These are phyloP conservation scores for Saccharomyces hybrid DNA, from an alignment of 1,139 yeast genomes.

Conservation along the genomic window DNA sequence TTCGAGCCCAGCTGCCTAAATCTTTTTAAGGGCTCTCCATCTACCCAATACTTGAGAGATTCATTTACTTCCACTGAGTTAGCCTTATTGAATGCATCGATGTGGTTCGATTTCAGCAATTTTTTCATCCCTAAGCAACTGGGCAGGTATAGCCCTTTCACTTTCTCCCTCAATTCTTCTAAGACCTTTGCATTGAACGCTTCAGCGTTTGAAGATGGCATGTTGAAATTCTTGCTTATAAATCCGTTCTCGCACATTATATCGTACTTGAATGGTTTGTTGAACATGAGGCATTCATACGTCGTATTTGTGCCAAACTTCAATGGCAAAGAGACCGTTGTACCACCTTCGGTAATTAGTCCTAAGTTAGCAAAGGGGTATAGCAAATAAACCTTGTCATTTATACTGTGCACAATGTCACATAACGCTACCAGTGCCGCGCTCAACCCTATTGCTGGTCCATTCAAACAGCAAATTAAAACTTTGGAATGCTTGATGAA, in stretches of 20 bases:
- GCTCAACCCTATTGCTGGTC: constrained; percentile 79
- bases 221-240: constrained; percentile 48
- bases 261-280: constrained; percentile 58
- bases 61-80: constrained; percentile 59
- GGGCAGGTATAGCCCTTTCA: constrained; percentile 47
- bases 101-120: constrained; percentile 42
- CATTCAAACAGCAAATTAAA: constrained; percentile 70
- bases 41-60: constrained; percentile 64
- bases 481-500: constrained; percentile 69
- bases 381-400: constrained; percentile 54
- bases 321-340: constrained; percentile 59
- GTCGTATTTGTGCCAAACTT: constrained; percentile 72
- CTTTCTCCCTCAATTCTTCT: constrained; percentile 40
- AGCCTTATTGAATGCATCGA: constrained; percentile 42
- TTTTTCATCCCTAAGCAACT: constrained; percentile 59
- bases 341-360: constrained; percentile 76
- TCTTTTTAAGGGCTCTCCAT: constrained; percentile 67
- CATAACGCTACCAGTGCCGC: constrained; percentile 69
- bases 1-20: constrained; percentile 51
- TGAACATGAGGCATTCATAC: constrained; percentile 63
- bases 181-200: constrained; percentile 53
- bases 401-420: constrained; percentile 67
- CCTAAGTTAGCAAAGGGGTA: constrained; percentile 82
- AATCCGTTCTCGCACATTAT: constrained; percentile 54
- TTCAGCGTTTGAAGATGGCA: constrained; percentile 38